These are phyloP conservation scores for Juncus inflexus DNA, from an alignment of 176 grass and related monocot species.

Conservation along the genomic window DNA sequence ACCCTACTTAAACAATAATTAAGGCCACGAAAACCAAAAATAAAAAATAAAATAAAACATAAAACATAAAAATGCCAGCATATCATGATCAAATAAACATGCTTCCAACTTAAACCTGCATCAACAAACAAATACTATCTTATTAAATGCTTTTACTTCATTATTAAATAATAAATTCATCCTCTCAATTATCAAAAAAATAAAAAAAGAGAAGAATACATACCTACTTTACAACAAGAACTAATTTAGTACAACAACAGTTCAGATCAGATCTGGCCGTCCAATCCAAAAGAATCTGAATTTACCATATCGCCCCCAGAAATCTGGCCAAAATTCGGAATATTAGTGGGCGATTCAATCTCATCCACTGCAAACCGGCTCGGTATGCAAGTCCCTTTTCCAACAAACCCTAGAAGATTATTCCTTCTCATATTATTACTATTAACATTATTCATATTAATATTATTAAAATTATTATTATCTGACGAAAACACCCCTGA, in stretches of 20 bases:
- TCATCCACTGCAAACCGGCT: slow-evolving; percentile 89
- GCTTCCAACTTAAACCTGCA: slow-evolving; percentile 29
- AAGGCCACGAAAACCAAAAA: slow-evolving; percentile 8
- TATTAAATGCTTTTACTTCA: no score
- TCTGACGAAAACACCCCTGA: slow-evolving; percentile 34
- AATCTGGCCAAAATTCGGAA: slow-evolving; percentile 56
- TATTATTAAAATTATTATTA: slow-evolving; percentile 28
- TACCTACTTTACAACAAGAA: slow-evolving; percentile 32
- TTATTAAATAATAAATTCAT: no score
- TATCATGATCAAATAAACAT: slow-evolving; percentile 28
- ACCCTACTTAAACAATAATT: neutral
- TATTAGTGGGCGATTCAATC: slow-evolving; percentile 76
- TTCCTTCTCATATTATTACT: slow-evolving; percentile 45
- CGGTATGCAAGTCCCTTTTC: slow-evolving; percentile 87
- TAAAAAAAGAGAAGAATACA: neutral
- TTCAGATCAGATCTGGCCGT: slow-evolving; percentile 52
- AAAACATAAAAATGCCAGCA: neutral
- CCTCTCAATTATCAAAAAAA: no score
- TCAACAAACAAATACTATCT: neutral
- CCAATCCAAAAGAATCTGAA: slow-evolving; percentile 61
- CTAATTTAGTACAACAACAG: slow-evolving; percentile 17
- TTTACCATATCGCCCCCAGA: slow-evolving; percentile 63
- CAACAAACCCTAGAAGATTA: slow-evolving; percentile 86
- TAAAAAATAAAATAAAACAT: slow-evolving; percentile 5
- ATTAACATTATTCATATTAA: slow-evolving; percentile 24